Evolutionary conservation across 2,329 filamentous ascomycete species (phyloP).

Genomic region (Aureobasidium leucospermi): DNA sequence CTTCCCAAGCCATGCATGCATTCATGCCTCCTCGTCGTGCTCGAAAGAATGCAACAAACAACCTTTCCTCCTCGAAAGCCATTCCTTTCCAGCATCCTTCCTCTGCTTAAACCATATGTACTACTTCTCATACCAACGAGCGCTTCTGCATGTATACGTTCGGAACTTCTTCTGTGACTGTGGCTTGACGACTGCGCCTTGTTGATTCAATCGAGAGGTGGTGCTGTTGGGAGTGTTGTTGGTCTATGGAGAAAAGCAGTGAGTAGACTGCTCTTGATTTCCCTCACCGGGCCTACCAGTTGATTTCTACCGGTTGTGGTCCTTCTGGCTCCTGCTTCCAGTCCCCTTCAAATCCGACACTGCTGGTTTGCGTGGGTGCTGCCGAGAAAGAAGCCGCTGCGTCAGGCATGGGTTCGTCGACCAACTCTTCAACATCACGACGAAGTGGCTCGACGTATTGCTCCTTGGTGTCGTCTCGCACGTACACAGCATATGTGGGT

Average conservation of each 20-base stretch:
- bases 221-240: not conserved
- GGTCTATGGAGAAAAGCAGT: slow-evolving; percentile 4
- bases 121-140: not conserved
- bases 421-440: slow-evolving; percentile 16
- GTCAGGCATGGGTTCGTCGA: slow-evolving; percentile 4
- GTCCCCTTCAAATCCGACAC: not conserved
- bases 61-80: not conserved
- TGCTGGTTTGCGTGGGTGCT: not conserved
- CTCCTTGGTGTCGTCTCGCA: slow-evolving; percentile 59
- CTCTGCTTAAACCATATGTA: not conserved
- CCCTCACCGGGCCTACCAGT: slow-evolving; percentile 3
- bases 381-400: not conserved
- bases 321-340: not conserved
- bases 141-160: not conserved
- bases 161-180: not conserved
- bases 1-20: not conserved
- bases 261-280: slow-evolving; percentile 2
- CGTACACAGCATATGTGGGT: slow-evolving; percentile 77
- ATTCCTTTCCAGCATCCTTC: not conserved
- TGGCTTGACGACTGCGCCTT: not conserved
- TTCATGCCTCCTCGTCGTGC: not conserved
- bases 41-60: not conserved
- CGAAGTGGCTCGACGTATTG: slow-evolving; percentile 44
- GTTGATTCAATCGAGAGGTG: not conserved
- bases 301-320: not conserved